phyloP scores from a whole-genome alignment of 306 rosid genomes.

The Lupinus albus region DNA sequence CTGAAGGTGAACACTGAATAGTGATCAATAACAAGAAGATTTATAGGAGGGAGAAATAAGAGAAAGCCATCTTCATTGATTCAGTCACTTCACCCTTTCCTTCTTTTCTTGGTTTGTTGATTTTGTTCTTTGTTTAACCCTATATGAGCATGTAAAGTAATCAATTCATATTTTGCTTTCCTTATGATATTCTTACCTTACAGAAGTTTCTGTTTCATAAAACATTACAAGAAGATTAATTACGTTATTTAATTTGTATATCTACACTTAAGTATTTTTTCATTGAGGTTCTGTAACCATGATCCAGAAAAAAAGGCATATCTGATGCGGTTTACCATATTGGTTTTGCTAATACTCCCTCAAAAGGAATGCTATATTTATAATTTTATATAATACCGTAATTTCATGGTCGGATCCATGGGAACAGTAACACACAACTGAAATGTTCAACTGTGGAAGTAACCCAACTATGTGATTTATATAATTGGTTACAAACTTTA shows the following conservation, averaged over 20 bases:
- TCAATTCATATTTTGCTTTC: conserved; percentile 49
- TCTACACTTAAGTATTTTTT: not conserved
- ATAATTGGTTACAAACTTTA: conserved; percentile 32
- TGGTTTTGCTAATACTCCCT: conserved; percentile 37
- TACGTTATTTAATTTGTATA: conserved; percentile 3
- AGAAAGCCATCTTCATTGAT: conserved; percentile 55
- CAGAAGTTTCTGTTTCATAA: conserved; percentile 14
- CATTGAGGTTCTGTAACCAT: conserved; percentile 36
- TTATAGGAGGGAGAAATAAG: conserved; percentile 54
- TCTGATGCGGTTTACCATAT: conserved; percentile 33
- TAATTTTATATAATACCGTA: conserved; percentile 44
- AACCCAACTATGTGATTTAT: conserved; percentile 10
- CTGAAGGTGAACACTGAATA: not conserved
- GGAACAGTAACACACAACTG: conserved; percentile 49
- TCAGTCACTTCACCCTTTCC: conserved; percentile 55
- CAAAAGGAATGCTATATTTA: conserved; percentile 37
- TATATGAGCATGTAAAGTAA: conserved; percentile 62
- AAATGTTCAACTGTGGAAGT: conserved; percentile 26
- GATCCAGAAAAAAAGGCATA: conserved; percentile 40
- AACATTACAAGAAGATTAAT: not conserved
- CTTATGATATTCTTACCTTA: conserved; percentile 38
- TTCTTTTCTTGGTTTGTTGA: conserved; percentile 41
- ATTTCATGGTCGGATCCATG: conserved; percentile 54
- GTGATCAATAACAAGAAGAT: not conserved
- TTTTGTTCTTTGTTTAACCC: conserved; percentile 38